Conservation (phyloP, 306 rosid species). For the Glycine latifolia region DNA sequence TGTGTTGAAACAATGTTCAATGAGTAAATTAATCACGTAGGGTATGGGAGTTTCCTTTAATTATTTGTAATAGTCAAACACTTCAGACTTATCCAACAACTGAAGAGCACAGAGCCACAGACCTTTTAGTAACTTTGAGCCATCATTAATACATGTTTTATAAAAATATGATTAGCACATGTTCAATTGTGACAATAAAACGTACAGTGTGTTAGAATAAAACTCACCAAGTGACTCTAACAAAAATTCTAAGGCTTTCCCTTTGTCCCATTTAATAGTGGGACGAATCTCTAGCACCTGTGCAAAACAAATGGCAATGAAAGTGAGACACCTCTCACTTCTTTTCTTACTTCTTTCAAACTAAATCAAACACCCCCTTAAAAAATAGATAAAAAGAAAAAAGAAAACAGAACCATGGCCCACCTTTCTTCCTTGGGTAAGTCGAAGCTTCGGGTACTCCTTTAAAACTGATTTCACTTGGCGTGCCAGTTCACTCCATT, state of each 20-base stretch:
- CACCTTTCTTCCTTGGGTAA: slow-evolving; percentile 88
- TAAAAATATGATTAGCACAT: slow-evolving; percentile 34
- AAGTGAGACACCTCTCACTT: slow-evolving; percentile 37
- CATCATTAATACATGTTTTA: slow-evolving; percentile 20
- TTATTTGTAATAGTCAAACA: slow-evolving; percentile 13
- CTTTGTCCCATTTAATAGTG: slow-evolving; percentile 93
- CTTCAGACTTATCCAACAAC: not conserved
- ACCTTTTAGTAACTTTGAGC: not conserved
- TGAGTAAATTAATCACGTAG: not conserved
- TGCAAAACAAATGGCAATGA: slow-evolving; percentile 29
- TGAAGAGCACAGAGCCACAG: not conserved
- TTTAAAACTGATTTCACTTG: slow-evolving; percentile 78
- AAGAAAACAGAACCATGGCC: slow-evolving; percentile 36
- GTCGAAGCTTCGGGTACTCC: slow-evolving; percentile 74
- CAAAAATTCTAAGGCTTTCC: slow-evolving; percentile 86
- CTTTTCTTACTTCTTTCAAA: not conserved
- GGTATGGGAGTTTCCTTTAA: slow-evolving; percentile 14
- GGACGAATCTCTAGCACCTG: slow-evolving; percentile 93
- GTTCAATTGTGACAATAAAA: slow-evolving; percentile 17
- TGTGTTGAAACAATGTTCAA: slow-evolving; percentile 5
- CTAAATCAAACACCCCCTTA: not conserved
- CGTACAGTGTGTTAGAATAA: not conserved
- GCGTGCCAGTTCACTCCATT: slow-evolving; percentile 74
- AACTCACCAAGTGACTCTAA: slow-evolving; percentile 86
- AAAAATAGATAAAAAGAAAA: not conserved